Conservation (phyloP, 495 filamentous ascomycete species). For the Pyrenopolyporus hunteri region DNA sequence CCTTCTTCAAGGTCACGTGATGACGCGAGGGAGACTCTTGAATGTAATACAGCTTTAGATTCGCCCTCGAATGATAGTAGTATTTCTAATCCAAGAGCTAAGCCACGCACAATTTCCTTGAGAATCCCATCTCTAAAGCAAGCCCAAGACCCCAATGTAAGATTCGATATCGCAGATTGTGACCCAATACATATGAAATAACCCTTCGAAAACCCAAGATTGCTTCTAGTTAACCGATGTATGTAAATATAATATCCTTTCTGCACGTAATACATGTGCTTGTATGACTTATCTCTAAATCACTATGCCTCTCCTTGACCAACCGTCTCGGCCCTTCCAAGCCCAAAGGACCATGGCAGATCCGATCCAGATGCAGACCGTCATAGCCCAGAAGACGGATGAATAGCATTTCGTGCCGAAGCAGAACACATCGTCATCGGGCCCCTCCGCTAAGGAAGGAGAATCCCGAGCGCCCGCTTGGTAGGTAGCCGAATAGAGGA, state of each 20-base stretch:
- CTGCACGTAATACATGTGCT: neutral
- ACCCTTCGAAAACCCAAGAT: neutral
- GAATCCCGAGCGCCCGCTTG: slow-evolving; percentile 61
- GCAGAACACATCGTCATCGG: slow-evolving; percentile 59
- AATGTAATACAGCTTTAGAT: neutral
- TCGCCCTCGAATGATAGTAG: neutral
- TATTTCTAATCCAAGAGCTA: neutral
- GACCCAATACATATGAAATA: slow-evolving; percentile 4
- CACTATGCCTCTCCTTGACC: slow-evolving; percentile 77
- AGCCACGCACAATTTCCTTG: too few relatives aligned
- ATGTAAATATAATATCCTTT: neutral
- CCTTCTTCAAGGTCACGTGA: too few relatives aligned
- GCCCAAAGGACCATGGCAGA: slow-evolving; percentile 74
- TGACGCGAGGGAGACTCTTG: too few relatives aligned
- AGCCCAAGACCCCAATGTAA: neutral
- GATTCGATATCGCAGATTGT: too few relatives aligned
- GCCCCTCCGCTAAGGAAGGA: slow-evolving; percentile 27
- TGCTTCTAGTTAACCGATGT: slow-evolving; percentile 3
- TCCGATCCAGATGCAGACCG: slow-evolving; percentile 76
- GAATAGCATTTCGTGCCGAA: slow-evolving; percentile 83
- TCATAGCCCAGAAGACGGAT: slow-evolving; percentile 79
- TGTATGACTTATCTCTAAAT: slow-evolving; percentile 51
- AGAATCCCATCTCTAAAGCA: neutral
- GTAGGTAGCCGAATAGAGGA: slow-evolving; percentile 82
- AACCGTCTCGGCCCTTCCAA: slow-evolving; percentile 78